Evolutionary conservation across 2,329 filamentous ascomycete species (phyloP).

Genomic region (Alternaria brassicicola): DNA sequence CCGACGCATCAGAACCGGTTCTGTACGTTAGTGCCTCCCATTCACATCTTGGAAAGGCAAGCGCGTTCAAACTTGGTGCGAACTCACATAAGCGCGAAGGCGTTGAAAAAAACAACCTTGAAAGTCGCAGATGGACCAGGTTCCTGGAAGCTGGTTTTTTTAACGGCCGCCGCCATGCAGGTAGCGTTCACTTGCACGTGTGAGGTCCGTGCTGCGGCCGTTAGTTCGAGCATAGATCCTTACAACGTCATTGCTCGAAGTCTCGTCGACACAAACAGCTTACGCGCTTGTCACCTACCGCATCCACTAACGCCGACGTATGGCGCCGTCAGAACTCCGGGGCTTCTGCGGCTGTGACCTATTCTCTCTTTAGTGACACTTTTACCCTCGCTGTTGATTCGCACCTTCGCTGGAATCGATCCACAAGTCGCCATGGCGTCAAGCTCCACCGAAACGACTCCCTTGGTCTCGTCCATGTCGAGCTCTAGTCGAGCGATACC

Average conservation of each 20-base stretch:
- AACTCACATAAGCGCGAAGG: not conserved
- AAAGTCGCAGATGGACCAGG: not conserved
- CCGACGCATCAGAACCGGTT: not conserved
- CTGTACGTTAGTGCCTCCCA: not conserved
- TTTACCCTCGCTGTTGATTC: not conserved
- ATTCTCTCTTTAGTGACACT: not conserved
- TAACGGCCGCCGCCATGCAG: conserved; percentile 11
- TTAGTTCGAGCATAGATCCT: conserved; percentile 16
- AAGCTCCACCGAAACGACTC: conserved; percentile 46
- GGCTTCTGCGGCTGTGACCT: conserved; percentile 8
- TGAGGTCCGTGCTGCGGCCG: conserved; percentile 9
- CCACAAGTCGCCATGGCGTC: conserved; percentile 38
- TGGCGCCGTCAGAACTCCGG: conserved; percentile 16
- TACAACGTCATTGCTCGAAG: conserved; percentile 23
- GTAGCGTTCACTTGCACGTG: conserved; percentile 15
- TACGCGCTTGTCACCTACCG: conserved; percentile 16
- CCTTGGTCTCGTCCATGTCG: conserved; percentile 46
- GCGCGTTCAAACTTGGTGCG: not conserved
- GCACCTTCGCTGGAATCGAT: not conserved
- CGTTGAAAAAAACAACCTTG: not conserved
- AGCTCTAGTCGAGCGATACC: conserved; percentile 30
- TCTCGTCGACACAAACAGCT: conserved; percentile 18
- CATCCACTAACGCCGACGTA: conserved; percentile 15
- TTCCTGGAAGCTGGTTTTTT: conserved; percentile 11
- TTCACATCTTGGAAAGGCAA: not conserved